Conservation (phyloP, 306 rosid genomes). For the Cicer arietinum region DNA sequence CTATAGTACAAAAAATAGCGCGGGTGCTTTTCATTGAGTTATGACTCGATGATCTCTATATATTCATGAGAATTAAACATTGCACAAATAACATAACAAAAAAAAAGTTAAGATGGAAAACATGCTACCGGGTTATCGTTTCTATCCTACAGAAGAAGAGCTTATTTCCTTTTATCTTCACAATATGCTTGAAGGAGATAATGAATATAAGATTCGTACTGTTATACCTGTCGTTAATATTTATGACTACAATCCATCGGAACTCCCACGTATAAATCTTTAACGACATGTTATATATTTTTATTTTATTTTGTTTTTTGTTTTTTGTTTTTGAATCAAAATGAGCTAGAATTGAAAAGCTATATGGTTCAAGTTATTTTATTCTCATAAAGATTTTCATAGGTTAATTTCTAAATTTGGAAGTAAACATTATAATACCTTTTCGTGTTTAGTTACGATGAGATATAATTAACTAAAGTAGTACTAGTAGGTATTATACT, state of each 20-base stretch:
- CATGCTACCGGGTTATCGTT: constrained; percentile 78
- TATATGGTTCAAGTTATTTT: not conserved
- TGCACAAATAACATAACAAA: not conserved
- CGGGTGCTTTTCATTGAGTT: no score
- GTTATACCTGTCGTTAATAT: constrained; percentile 72
- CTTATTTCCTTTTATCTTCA: constrained; percentile 68
- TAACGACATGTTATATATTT: no score
- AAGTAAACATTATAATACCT: not conserved
- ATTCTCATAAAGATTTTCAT: not conserved
- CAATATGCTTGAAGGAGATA: constrained; percentile 65
- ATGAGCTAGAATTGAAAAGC: not conserved
- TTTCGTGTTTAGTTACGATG: not conserved
- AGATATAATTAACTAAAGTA: not conserved
- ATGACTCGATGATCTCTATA: not conserved
- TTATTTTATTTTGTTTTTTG: not conserved
- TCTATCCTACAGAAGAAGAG: constrained; percentile 91
- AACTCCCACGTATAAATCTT: constrained; percentile 75
- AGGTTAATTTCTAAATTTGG: not conserved
- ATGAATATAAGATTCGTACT: constrained; percentile 50
- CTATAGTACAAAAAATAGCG: no score
- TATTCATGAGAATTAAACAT: constrained; percentile 10
- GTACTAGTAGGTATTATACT: no score
- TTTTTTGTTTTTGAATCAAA: not conserved
- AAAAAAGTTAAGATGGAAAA: constrained; percentile 45
- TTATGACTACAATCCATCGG: constrained; percentile 66